Evolutionary conservation across 1,139 yeast species (phyloP), one percentile per base, ranked within the genome.

Genomic region (Pichia sp.): DNA sequence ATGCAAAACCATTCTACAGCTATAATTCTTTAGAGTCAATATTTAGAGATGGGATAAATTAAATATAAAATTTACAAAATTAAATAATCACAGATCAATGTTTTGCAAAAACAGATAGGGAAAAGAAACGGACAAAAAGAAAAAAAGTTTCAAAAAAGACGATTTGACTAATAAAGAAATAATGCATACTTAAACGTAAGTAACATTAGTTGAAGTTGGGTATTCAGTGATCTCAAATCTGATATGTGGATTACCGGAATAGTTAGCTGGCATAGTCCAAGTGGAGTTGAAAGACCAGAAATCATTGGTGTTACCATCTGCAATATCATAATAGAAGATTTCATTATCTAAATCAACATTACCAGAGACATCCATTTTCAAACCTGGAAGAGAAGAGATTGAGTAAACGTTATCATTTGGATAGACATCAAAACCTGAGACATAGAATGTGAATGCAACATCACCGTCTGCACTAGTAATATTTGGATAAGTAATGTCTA

Each of bases 351-450:
- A 32, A 28, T 42, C 40, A 32, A 35, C 40, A 12, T 42, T 42
- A 35, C 40, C 45, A 20, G 40, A 30, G 28, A 35, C 45, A 6
- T 30, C 30, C 17, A 42, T 32, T 42, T 42, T 42, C 8, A 42
- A 31, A 27, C 36, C 45, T 15, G 40, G 45, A 11, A 42, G 27
- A 21, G 19, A 20, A 22, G 40, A 28, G 22, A 42, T 42, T 8
- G 32, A 17, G 15, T 34, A 27, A 3, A 42, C 10, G 31, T 42
- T 42, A 18, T 42, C 45, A 31, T 36, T 19, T 35, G 45, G 40
- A 19, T 42, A 42, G 20, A 42, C 40, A 35, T 42, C 45, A 21
- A 42, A 42, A 17, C 38, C 40, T 9, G 45, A 42, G 30, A 42
- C 24, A n/a, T 34, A 31, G 20, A 35, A 42, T 10, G 39, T 37